Percentiles rank a stretch among this genome's conserved stretches.
Evolutionary conservation across 805 yeast species (phyloP).

Genomic region (Candida cerambycidarum): DNA sequence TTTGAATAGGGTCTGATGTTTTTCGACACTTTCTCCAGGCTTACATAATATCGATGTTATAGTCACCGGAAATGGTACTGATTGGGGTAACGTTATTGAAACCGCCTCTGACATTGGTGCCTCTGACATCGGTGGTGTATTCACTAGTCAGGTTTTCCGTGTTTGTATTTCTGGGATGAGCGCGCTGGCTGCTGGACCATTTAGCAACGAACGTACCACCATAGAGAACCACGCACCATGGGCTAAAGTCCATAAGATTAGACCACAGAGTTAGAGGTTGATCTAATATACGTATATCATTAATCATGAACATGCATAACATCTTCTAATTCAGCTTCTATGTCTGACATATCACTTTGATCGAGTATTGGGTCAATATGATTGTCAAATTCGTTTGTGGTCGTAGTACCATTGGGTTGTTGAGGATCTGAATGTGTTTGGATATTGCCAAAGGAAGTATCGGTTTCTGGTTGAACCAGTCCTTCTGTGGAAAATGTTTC

Average conservation of each 20-base stretch:
- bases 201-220: too few relatives aligned
- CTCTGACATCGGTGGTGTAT: slow-evolving; percentile 2
- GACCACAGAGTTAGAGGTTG: too few relatives aligned
- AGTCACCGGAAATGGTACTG: slow-evolving; percentile 68
- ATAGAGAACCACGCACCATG: too few relatives aligned
- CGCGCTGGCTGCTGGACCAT: slow-evolving; percentile 1
- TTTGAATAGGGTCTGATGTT: slow-evolving; percentile 54
- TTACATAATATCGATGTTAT: slow-evolving; percentile 49
- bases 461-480: too few relatives aligned
- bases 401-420: too few relatives aligned
- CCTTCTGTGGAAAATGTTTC: too few relatives aligned
- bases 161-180: not conserved
- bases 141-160: too few relatives aligned
- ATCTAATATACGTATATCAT: too few relatives aligned
- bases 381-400: not conserved
- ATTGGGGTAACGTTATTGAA: slow-evolving; percentile 54
- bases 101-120: slow-evolving; percentile 39
- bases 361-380: not conserved
- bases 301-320: slow-evolving; percentile 2
- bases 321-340: slow-evolving; percentile 8
- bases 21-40: slow-evolving; percentile 46
- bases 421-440: too few relatives aligned
- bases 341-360: slow-evolving; percentile 4
- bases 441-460: too few relatives aligned
- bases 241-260: too few relatives aligned